These are phyloP conservation scores for Pleomassaria siparia DNA, from an alignment of 2,329 filamentous ascomycete genomes.

Conservation along the genomic window DNA sequence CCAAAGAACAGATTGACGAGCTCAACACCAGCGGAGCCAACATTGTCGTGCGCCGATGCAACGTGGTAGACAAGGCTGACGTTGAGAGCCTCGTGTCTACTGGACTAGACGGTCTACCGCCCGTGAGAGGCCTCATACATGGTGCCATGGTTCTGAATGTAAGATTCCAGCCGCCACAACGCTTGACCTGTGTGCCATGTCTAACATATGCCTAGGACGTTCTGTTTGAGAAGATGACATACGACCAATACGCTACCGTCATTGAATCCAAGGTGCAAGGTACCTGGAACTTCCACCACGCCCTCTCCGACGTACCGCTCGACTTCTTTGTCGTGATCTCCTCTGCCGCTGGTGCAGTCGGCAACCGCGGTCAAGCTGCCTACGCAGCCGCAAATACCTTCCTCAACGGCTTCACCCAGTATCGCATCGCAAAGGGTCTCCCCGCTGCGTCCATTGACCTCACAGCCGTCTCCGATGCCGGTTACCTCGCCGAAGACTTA, in stretches of 20 bases:
- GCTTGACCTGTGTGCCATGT: too few species aligned
- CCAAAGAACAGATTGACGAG: conserved; percentile 9
- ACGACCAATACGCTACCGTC: conserved; percentile 5
- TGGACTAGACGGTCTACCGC: conserved; percentile 5
- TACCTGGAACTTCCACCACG: conserved; percentile 23
- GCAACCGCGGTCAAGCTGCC: conserved; percentile 44
- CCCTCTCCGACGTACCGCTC: conserved; percentile 15
- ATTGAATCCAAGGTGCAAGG: conserved; percentile 24
- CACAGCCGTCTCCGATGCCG: conserved; percentile 29
- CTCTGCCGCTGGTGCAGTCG: conserved; percentile 27
- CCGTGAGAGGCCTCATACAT: conserved; percentile 14
- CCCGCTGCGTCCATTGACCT: conserved; percentile 24
- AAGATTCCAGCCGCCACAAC: conserved; percentile 2
- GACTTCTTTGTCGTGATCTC: conserved; percentile 46
- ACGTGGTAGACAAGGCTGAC: conserved; percentile 9
- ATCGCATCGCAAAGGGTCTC: conserved; percentile 20
- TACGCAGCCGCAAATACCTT: conserved; percentile 51
- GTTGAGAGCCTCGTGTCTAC: conserved; percentile 9
- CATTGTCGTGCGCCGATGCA: conserved; percentile 10
- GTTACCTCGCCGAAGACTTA: conserved; percentile 26
- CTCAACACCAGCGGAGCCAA: conserved; percentile 6
- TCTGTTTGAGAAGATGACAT: conserved; percentile 13
- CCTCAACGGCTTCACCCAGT: conserved; percentile 30
- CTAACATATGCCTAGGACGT: conserved; percentile 7
- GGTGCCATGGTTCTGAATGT: conserved; percentile 20